Percentiles rank a stretch among this genome's conserved stretches.
phyloP scores from a whole-genome alignment of 345 rosid genomes.

The Camelina neglecta region DNA sequence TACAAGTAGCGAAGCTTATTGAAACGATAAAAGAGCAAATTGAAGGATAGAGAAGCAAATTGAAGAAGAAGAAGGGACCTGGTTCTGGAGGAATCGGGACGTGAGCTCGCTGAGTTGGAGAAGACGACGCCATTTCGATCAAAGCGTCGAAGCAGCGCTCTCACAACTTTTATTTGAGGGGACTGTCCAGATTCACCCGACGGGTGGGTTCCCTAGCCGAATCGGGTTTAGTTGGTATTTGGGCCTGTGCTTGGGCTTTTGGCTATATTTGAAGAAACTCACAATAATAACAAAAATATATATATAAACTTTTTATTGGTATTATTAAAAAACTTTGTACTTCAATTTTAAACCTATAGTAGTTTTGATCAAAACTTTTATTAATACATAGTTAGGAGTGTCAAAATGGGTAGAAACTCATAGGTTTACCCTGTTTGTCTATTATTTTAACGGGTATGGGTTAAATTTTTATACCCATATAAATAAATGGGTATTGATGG shows the following conservation, averaged over 20 bases:
- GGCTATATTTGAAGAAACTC: too few relatives aligned
- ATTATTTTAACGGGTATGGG: too few relatives aligned
- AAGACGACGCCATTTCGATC: slow-evolving; percentile 65
- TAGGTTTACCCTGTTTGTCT: too few relatives aligned
- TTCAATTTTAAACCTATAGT: too few relatives aligned
- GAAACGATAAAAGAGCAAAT: background rate
- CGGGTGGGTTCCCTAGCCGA: background rate
- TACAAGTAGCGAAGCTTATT: background rate
- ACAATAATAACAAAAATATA: too few relatives aligned
- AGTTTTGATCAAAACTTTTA: too few relatives aligned
- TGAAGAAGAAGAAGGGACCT: slow-evolving; percentile 38
- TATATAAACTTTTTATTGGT: too few relatives aligned
- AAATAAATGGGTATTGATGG: too few relatives aligned
- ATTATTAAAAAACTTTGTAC: too few relatives aligned
- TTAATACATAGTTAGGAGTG: too few relatives aligned
- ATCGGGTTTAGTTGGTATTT: slow-evolving; percentile 21
- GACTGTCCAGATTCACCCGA: slow-evolving; percentile 23
- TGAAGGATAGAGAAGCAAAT: background rate
- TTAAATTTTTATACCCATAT: too few relatives aligned
- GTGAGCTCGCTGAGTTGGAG: slow-evolving; percentile 57
- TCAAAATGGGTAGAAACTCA: too few relatives aligned
- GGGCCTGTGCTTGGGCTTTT: slow-evolving; percentile 10
- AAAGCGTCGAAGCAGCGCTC: slow-evolving; percentile 29
- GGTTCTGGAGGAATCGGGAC: slow-evolving; percentile 58
- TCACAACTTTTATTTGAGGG: background rate